Base-by-base conservation (phyloP, 2,329 filamentous ascomycete species). In the Cercospora sp. region DNA sequence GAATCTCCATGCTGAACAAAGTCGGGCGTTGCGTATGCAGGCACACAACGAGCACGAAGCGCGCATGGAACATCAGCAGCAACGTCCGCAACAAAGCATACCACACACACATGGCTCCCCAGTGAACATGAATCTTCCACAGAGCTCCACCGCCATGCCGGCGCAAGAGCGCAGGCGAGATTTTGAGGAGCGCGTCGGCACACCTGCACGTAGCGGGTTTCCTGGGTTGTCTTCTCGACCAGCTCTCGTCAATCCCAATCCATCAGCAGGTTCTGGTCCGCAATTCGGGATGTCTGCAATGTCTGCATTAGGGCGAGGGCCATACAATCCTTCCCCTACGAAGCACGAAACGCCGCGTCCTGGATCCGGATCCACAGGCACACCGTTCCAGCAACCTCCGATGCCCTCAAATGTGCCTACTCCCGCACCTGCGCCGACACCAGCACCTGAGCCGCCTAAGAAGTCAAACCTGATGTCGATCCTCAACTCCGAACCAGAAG, bases 401-500 rank as follows among this genome's bases (percentile, higher is more conserved):
- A 60, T 63, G 13, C 33, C 60, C 42, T 48, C 42, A 18, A 48
- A 48, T 48, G 45, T 48, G 28, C 31, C 66, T 65, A 12, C 65
- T 64, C 20, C 73, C 68, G 12, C 69, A 5, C 68, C 73, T n/a
- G 69, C 71, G 12, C 66, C 73, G n/a, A 71, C 70, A 13, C 72
- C 75, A 16, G 69, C 74, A 30, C 72, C 74, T 16, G 77, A 78
- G 60, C 74, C 77, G 10, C 78, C 78, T 3, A 80, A 79, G 71
- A 75, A 77, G 13, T 79, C 78, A 5, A 80, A 79, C 64, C 48
- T 80, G 61, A 69, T 76, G 51, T 76, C 74, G 2, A 72, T 80
- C 4, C 69, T 80, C 20, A 80, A 80, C 66, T 72, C 70, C 6
- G 77, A 79, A 63, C 75, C 77, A 5, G 74, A 74, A 53, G 70